Base-by-base conservation (phyloP, 2,329 filamentous ascomycete species). In the Neopestalotiopsis sp. region DNA sequence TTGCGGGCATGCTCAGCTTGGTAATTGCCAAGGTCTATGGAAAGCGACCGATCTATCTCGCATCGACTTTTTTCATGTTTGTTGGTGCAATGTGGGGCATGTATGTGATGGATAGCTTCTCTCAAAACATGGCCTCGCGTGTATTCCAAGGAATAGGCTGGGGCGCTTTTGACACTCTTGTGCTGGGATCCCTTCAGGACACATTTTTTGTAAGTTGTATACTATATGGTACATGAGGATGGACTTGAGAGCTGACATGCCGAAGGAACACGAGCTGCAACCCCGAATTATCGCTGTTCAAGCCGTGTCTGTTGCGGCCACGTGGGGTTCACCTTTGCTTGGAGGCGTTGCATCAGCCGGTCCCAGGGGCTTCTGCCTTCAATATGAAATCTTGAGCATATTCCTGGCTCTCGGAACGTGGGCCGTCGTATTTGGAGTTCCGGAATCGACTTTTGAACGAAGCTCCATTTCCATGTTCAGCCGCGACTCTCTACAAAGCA, bases 121-220 rank as follows among this genome's bases (percentile, higher is more conserved):
- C 77, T 9, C 80, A 85, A 67, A 85, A 84, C 73, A 84, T 89
- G 82, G 82, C 81, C 0, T 84, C 87, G 2, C 82, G 88, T 10
- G 74, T 88, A 20, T 81, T 90, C 42, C 87, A 89, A 73, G 87
- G 87, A 1, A 67, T 90, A 0, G 88, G 85, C n/a, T 89, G 88
- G 85, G 88, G 88, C 5, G 83, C 85, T 12, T 88, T 89, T 69
- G 88, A 90, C 71, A 84, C 82, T 5, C 76, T 90, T 53, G 79
- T 88, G 38, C 77, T 85, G 40, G 82, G 81, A 1, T 86, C 85
- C 1, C 85, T 90, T 63, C 83, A 87, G 61, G 88, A 90, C 71
- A 86, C 85, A 1, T 90, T 84, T 74, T 89, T 87, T 73, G 87
- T 89, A 75, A 77, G 85, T 76, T 38, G 10, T 2, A 30, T 3